These are phyloP conservation scores for Helichrysum umbraculigerum DNA, from an alignment of 129 eudicot species.

Conservation along the genomic window DNA sequence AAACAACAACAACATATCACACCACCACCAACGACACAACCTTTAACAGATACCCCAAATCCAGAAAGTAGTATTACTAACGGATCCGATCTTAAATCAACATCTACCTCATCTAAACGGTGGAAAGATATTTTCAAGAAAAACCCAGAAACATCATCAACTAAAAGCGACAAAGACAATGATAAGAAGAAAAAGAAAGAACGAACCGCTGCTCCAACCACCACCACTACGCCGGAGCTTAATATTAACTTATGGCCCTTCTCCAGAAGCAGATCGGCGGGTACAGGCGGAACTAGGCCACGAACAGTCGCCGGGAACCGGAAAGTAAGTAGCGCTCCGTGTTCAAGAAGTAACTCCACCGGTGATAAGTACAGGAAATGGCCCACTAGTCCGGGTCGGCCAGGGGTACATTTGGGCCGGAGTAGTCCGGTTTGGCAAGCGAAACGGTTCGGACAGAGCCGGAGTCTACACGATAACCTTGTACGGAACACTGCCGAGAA, in stretches of 20 bases:
- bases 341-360: conserved; percentile 90
- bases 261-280: conserved; percentile 87
- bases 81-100: conserved; percentile 26
- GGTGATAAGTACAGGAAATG: conserved; percentile 77
- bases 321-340: conserved; percentile 95
- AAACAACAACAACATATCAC: conserved; percentile 16
- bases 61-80: not conserved
- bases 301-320: conserved; percentile 40
- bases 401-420: conserved; percentile 85
- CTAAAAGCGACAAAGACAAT: conserved; percentile 12
- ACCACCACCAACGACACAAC: not conserved
- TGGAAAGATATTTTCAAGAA: conserved; percentile 84
- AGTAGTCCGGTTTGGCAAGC: conserved; percentile 87
- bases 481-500: conserved; percentile 30
- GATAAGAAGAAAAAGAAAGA: conserved; percentile 45
- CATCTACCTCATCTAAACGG: conserved; percentile 48
- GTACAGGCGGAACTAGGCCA: conserved; percentile 54
- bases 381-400: conserved; percentile 73
- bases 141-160: conserved; percentile 1
- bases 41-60: not conserved
- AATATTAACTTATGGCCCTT: conserved; percentile 95
- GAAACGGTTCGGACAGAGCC: conserved; percentile 44
- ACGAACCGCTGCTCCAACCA: conserved; percentile 20
- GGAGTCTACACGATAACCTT: conserved; percentile 31
- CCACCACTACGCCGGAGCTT: conserved; percentile 57